Evolutionary conservation across 495 filamentous ascomycete genomes (phyloP).

Genomic region (Penicillium psychrofluorescens): DNA sequence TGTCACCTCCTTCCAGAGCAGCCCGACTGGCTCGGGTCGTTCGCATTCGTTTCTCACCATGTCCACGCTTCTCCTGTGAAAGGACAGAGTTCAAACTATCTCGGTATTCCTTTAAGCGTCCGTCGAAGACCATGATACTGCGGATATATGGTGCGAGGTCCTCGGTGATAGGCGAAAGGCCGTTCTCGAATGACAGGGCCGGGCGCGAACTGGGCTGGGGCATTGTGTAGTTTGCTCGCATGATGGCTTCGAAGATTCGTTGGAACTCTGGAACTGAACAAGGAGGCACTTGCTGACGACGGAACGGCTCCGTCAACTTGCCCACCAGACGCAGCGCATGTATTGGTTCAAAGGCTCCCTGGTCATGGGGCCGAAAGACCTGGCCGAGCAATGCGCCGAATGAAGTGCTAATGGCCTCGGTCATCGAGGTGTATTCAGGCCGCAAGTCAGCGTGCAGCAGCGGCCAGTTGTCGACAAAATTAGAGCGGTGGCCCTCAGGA

Average conservation of each 20-base stretch:
- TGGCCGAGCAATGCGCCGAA: conserved; percentile 25
- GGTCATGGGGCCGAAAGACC: conserved; percentile 23
- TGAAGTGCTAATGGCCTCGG: conserved; percentile 25
- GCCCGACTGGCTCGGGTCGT: conserved; percentile 75
- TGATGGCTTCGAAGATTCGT: conserved; percentile 28
- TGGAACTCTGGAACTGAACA: conserved; percentile 15
- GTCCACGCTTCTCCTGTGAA: conserved; percentile 38
- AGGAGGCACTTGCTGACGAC: conserved; percentile 6
- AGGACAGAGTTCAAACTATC: conserved; percentile 54
- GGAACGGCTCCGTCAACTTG: conserved; percentile 7
- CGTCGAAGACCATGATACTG: conserved; percentile 68
- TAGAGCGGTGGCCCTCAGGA: conserved; percentile 49
- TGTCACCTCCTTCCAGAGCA: conserved; percentile 72
- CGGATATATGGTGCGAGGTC: conserved; percentile 85
- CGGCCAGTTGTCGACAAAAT: conserved; percentile 56
- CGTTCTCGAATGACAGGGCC: conserved; percentile 66
- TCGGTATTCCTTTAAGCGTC: conserved; percentile 59
- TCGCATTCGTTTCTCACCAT: conserved; percentile 53
- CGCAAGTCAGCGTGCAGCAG: conserved; percentile 48
- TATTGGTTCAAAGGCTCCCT: conserved; percentile 13
- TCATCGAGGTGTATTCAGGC: conserved; percentile 34
- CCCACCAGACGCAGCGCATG: conserved; percentile 21
- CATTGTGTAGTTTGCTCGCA: conserved; percentile 22
- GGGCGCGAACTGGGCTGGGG: conserved; percentile 20
- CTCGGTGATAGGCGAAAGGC: conserved; percentile 50